Evolutionary conservation across 2,329 filamentous ascomycete species (phyloP), one percentile per base, ranked within the genome.

Genomic region (Diaporthe australafricana): DNA sequence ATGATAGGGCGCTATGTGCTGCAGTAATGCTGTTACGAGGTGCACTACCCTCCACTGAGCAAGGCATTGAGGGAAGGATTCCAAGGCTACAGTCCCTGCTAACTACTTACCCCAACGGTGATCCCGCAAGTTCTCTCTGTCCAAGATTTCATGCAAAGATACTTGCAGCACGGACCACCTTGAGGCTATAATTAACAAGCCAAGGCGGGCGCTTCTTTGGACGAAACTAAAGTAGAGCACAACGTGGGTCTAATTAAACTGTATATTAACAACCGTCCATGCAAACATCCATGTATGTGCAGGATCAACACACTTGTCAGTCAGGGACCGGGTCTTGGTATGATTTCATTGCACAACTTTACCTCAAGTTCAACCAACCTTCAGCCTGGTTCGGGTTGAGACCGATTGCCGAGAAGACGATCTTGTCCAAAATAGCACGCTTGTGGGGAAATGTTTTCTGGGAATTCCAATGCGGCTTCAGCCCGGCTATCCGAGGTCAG

Each of bases 151-250:
- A 63, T 63, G 60, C 42, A 48, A 35, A 35, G 60, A 63, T 63
- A 63, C 42, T 48, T 63, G 4, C 12, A 38, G 60, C 60, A 63
- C 60, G 27, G 60, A 17, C 60, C 60, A 48, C 60, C 7, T 7
- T 8, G 20, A 32, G 60, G 60, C 60, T 63, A 63, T 63, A 48
- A 11, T 63, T 48, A 35, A 3, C 8, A 22, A 11, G 42, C 60
- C 60, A 63, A 63, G 57, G 11, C 57, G 20, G 42, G 27, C 5
- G 60, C 60, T 35, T 35, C 42, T 48, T 63, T 48, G 42, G 42
- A 63, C 60, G 60, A 63, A 63, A 63, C 42, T 25, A 48, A 63
- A 20, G 47, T 63, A 48, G 42, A 63, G 60, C 32, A n/a, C 3
- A 48, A 25, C 16, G 60, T 48, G 60, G 60, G 60, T 48, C 60